A percentile compares a stretch with the other conserved stretches of the same genome.
phyloP scores from a whole-genome alignment of 2,329 filamentous ascomycete species.

The Microcyclospora pomicola region DNA sequence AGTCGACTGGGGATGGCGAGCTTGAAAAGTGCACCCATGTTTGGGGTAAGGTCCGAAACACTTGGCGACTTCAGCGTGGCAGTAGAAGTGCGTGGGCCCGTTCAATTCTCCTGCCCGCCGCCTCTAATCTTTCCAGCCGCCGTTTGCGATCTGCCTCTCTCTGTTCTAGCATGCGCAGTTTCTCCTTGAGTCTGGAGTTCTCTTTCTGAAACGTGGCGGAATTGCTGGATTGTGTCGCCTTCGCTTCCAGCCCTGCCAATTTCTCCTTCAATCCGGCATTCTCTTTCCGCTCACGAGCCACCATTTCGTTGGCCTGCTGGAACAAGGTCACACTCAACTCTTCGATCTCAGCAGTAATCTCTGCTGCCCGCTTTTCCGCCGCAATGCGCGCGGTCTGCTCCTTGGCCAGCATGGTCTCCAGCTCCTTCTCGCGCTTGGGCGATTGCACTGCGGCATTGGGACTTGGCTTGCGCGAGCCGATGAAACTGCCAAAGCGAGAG shows the following conservation, averaged over 20 bases:
- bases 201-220: slow-evolving; percentile 48
- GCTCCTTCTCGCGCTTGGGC: slow-evolving; percentile 26
- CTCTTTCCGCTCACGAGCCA: slow-evolving; percentile 59
- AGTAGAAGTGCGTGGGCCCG: slow-evolving; percentile 50
- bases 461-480: slow-evolving; percentile 24
- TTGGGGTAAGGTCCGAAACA: no score
- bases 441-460: slow-evolving; percentile 15
- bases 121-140: slow-evolving; percentile 56
- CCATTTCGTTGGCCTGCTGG: slow-evolving; percentile 79
- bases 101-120: slow-evolving; percentile 57
- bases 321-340: slow-evolving; percentile 64
- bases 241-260: slow-evolving; percentile 52
- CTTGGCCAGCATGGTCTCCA: slow-evolving; percentile 50
- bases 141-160: slow-evolving; percentile 56
- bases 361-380: slow-evolving; percentile 53
- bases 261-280: slow-evolving; percentile 58
- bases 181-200: slow-evolving; percentile 55
- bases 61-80: slow-evolving; percentile 12
- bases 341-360: slow-evolving; percentile 60
- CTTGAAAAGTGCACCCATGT: no score
- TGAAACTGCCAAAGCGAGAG: slow-evolving; percentile 32
- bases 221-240: slow-evolving; percentile 47
- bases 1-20: no score
- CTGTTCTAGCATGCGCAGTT: slow-evolving; percentile 53
- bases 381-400: slow-evolving; percentile 54